Evolutionary conservation across 106 monocot species (phyloP).

Genomic region (Dioscorea alata): DNA sequence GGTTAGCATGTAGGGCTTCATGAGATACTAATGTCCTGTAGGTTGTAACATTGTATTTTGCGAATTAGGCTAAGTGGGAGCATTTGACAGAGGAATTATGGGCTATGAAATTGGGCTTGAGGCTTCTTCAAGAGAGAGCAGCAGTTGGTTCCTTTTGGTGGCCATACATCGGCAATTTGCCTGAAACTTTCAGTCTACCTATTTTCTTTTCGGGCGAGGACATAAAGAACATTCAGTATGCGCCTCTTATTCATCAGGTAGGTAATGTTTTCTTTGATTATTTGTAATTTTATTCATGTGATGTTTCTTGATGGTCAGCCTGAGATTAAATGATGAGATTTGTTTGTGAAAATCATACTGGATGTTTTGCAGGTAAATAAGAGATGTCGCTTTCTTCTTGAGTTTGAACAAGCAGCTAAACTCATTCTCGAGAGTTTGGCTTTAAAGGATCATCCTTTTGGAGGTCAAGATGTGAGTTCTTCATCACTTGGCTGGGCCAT

Average conservation of each 20-base stretch:
- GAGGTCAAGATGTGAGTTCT: slow-evolving; percentile 65
- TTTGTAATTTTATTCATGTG: background rate
- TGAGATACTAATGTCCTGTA: background rate
- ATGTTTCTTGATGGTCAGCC: no score
- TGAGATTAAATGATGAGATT: no score
- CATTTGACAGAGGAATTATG: slow-evolving; percentile 96
- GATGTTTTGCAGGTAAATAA: slow-evolving; percentile 67
- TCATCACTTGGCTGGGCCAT: slow-evolving; percentile 97
- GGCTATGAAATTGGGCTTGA: slow-evolving; percentile 92
- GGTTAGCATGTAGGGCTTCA: no score
- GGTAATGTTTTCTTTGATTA: background rate
- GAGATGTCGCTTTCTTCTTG: slow-evolving; percentile 86
- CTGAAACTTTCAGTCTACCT: slow-evolving; percentile 70
- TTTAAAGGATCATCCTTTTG: slow-evolving; percentile 73
- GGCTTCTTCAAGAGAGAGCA: slow-evolving; percentile 92
- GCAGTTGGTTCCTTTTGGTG: slow-evolving; percentile 80
- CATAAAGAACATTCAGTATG: slow-evolving; percentile 83
- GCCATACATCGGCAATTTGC: slow-evolving; percentile 95
- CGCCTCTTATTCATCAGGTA: slow-evolving; percentile 90
- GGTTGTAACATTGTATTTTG: slow-evolving; percentile 27
- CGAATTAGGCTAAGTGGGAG: slow-evolving; percentile 48
- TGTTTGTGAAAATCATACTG: background rate
- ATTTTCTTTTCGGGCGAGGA: slow-evolving; percentile 89
- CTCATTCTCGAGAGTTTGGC: slow-evolving; percentile 23
- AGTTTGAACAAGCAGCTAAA: slow-evolving; percentile 73